phyloP scores from a whole-genome alignment of 129 eudicot genomes.

The Sambucus nigra region DNA sequence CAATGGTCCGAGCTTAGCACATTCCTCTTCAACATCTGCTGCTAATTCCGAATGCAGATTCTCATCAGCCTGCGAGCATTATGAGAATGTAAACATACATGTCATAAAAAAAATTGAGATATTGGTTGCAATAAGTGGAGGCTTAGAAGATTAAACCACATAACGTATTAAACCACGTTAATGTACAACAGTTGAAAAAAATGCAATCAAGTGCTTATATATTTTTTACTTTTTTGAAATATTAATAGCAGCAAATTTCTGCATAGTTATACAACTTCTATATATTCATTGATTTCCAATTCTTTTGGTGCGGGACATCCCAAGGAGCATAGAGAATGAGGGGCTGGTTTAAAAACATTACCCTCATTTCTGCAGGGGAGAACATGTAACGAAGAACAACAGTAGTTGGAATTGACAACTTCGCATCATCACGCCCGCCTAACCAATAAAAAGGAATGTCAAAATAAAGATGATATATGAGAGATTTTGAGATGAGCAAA shows the following conservation, averaged over 20 bases:
- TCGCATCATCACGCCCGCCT: constrained; percentile 96
- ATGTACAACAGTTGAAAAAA: no score
- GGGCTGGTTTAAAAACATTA: constrained; percentile 23
- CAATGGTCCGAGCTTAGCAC: constrained; percentile 75
- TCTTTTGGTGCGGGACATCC: not conserved
- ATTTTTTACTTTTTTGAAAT: no score
- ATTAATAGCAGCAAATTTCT: not conserved
- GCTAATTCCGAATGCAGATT: constrained; percentile 54
- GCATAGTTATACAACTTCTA: not conserved
- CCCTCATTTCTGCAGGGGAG: constrained; percentile 88
- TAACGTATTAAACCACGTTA: not conserved
- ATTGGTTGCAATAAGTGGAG: not conserved
- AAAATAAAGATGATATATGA: not conserved
- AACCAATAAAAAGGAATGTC: not conserved
- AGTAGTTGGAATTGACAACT: constrained; percentile 75
- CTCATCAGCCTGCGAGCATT: constrained; percentile 56
- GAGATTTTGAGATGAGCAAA: not conserved
- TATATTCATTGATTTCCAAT: not conserved
- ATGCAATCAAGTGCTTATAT: no score
- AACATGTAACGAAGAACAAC: constrained; percentile 81
- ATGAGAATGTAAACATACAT: not conserved
- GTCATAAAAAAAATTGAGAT: not conserved
- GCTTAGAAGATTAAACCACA: not conserved
- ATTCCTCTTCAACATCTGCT: constrained; percentile 84
- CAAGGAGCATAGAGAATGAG: not conserved